Evolutionary conservation across 805 yeast species (phyloP), one percentile per base, ranked within the genome.

Genomic region (Kazachstania psychrophila): DNA sequence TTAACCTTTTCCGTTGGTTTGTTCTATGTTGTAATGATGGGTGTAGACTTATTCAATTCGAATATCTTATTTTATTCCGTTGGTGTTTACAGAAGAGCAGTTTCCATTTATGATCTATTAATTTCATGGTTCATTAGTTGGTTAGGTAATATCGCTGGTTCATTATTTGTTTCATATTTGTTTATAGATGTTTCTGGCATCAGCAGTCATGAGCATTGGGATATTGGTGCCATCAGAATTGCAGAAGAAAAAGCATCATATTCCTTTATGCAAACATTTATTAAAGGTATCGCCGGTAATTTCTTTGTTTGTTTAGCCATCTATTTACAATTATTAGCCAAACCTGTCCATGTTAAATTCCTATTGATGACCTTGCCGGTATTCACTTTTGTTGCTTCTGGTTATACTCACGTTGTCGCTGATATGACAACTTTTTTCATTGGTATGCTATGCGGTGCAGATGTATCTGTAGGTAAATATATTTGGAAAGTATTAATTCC

Each of bases 371-470:
- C 66, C 12, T 52, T 82, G 15, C 94, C 94, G 1, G 67, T 83
- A 12, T 80, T 81, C 56, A 75, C 88, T 0, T 81, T 84, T 57
- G 92, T 81, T n/a, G 49, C 78, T 1, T 65, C 78, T 66, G 92
- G 94, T 0, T 84, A 76, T 58, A 75, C 84, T 2, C 94, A 84
- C 52, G 75, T 76, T 1, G 86, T 84, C 7, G 94, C 94, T 1
- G 94, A 84, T 54, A 81, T 84, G 92, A 77, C 66, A 45, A 46
- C 80, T 37, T 53, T 79, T 4, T 74, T 78, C 7, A 72, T 75
- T 44, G 94, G 84, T 0, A 58, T 81, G 52, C 65, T 82, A 33
- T 80, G 79, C 56, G 73, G 78, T 12, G 81, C 84, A 1, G 69
- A 73, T 2, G 62, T 77, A 7, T 64, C 79, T 0, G 84, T 80